Percentiles rank a stretch among this genome's conserved stretches.
Conservation (phyloP, 1,284 basidiomycete genomes). For the Farysia itapuensis region DNA sequence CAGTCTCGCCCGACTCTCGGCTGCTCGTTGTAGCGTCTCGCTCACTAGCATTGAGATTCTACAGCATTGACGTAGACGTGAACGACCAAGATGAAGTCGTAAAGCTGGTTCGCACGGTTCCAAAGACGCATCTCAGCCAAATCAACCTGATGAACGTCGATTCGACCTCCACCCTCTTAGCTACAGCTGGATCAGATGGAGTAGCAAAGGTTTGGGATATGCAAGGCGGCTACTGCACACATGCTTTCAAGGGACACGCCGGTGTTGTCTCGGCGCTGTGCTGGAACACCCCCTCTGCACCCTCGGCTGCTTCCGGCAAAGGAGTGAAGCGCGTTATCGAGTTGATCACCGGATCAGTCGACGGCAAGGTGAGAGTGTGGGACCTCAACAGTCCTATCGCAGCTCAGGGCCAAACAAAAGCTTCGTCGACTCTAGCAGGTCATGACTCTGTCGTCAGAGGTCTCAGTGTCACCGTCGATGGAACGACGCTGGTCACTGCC, state of each 20-base stretch:
- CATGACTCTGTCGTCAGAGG: constrained; percentile 57
- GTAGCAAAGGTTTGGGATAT: constrained; percentile 97
- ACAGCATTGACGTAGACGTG: constrained; percentile 53
- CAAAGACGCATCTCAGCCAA: constrained; percentile 86
- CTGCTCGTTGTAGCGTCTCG: constrained; percentile 64
- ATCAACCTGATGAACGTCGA: constrained; percentile 78
- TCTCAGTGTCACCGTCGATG: constrained; percentile 42
- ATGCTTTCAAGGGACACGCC: constrained; percentile 86
- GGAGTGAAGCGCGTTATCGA: constrained; percentile 66
- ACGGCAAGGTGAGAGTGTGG: constrained; percentile 56
- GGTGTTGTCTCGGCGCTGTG: constrained; percentile 92
- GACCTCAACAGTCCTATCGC: constrained; percentile 43
- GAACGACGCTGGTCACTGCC: constrained; percentile 38
- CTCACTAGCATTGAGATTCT: constrained; percentile 64
- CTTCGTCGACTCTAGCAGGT: constrained; percentile 31
- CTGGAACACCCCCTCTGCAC: constrained; percentile 72
- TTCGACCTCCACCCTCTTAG: constrained; percentile 85
- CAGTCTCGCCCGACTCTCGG: constrained; percentile 53
- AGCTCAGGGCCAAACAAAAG: constrained; percentile 41
- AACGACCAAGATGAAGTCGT: constrained; percentile 51
- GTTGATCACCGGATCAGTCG: constrained; percentile 80
- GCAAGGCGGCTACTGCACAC: constrained; percentile 82
- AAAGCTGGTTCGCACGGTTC: constrained; percentile 69
- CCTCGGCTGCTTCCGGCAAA: neutral
- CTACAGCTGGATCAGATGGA: constrained; percentile 93